A percentile compares a stretch with the other conserved stretches of the same genome.
Evolutionary conservation across 208 protist genomes (phyloP).

Genomic region (Leishmania tarentolae): DNA sequence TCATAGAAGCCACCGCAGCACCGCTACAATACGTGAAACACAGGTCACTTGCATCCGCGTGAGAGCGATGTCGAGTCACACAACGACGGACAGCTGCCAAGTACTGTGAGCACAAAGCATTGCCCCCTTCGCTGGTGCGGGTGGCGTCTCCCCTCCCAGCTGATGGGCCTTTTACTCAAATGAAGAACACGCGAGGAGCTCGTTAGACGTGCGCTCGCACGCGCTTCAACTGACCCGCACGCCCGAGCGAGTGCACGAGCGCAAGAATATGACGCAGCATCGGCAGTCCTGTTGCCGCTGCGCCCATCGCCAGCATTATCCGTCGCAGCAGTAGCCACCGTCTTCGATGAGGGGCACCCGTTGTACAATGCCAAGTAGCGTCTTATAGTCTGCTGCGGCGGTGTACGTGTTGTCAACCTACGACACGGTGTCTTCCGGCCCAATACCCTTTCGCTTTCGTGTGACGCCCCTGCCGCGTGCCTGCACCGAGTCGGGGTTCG

Average conservation of each 20-base stretch:
- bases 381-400: constrained; percentile 39
- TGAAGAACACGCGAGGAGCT: constrained; percentile 39
- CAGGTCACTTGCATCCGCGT: constrained; percentile 25
- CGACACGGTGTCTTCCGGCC: constrained; percentile 63
- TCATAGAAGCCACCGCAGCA: neutral
- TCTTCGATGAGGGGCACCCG: neutral
- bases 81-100: constrained; percentile 60
- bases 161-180: constrained; percentile 67
- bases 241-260: constrained; percentile 49
- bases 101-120: constrained; percentile 44
- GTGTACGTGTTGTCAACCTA: constrained; percentile 95
- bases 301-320: neutral
- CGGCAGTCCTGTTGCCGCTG: too few species aligned
- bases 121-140: constrained; percentile 33
- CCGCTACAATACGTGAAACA: constrained; percentile 50
- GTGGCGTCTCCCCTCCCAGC: constrained; percentile 35
- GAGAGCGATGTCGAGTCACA: constrained; percentile 52
- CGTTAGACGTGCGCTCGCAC: constrained; percentile 51
- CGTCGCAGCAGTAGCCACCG: neutral
- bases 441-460: constrained; percentile 41
- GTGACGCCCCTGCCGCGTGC: constrained; percentile 74
- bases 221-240: constrained; percentile 84
- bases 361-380: constrained; percentile 65
- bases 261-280: constrained; percentile 72
- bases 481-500: constrained; percentile 84